Evolutionary conservation across 768 basidiomycete genomes (phyloP), one percentile per base, ranked within the genome.

Genomic region (Coprinopsis strossmayeri): DNA sequence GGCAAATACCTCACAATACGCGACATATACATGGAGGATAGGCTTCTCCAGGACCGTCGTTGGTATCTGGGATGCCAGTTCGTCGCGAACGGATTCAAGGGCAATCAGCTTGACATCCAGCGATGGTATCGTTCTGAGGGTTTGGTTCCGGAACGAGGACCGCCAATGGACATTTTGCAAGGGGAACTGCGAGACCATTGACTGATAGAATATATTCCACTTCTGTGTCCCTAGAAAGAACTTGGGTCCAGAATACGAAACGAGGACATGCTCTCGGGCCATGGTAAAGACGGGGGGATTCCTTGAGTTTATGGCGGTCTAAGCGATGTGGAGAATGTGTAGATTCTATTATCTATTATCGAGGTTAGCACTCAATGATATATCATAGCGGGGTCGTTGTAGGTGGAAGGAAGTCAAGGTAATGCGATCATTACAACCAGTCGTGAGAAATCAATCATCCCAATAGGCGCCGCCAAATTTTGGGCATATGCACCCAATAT

Each of bases 111-210:
- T 74, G 47, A 96, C 78, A 52, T 84, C 74, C n/a, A 97, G 75
- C 55, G 91, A 84, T 60, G 93, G 91, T 44, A 99, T 91, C 0
- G 91, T 96, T 54, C 87, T 78, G 35, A 93, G 70, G 28, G 42
- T 45, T 15, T 26, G 20, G 34, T 50, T 45, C 21, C 49, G 27
- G 18, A 28, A 37, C 13, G 79, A 79, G 3, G 85, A 74, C 35
- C 84, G 73, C 94, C 96, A 97, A 64, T 97, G 91, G 23, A 98
- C 77, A 65, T 86, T 94, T 44, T 85, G 81, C 46, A 99, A 71
- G 0, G 96, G 96, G 4, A 90, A 65, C 56, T 87, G 88, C 1
- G 80, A 75, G n/a, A 71, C 63, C 27, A 92, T 67, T 2, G 84
- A 78, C 15, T 70, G 64, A 52, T 79, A 72, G 23, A 89, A 74